Percentiles rank a stretch among this genome's conserved stretches.
phyloP scores from a whole-genome alignment of 805 yeast species.

The Myxozyma vanderwaltii region DNA sequence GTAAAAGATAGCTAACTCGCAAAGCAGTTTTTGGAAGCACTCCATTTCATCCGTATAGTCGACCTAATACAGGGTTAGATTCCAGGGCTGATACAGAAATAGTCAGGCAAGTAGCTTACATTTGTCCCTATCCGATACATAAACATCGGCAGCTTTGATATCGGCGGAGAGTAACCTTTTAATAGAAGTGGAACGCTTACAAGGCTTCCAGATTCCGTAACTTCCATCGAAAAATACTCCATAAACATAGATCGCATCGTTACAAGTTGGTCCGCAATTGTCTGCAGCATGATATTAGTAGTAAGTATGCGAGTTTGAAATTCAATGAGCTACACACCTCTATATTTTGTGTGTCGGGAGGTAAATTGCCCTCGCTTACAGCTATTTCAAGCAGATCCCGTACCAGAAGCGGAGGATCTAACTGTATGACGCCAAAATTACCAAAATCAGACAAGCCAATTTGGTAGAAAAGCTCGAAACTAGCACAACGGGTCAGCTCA shows the following conservation, averaged over 20 bases:
- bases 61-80: not conserved
- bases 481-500: not conserved
- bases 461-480: slow-evolving; percentile 74
- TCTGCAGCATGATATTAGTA: slow-evolving; percentile 28
- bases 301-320: no score
- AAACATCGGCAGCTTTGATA: slow-evolving; percentile 66
- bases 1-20: slow-evolving; percentile 71
- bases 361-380: slow-evolving; percentile 4
- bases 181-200: slow-evolving; percentile 67
- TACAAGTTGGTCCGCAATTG: slow-evolving; percentile 36
- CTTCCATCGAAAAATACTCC: slow-evolving; percentile 70
- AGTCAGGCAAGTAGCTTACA: slow-evolving; percentile 39
- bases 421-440: slow-evolving; percentile 67
- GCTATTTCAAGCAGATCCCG: slow-evolving; percentile 47
- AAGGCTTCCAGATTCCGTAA: slow-evolving; percentile 45
- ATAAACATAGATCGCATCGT: slow-evolving; percentile 73
- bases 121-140: slow-evolving; percentile 60
- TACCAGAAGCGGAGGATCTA: slow-evolving; percentile 45
- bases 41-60: slow-evolving; percentile 67
- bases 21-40: slow-evolving; percentile 67
- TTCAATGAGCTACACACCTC: slow-evolving; percentile 2
- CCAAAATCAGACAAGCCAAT: slow-evolving; percentile 74
- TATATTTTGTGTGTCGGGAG: not conserved
- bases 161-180: slow-evolving; percentile 62
- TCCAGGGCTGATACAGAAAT: not conserved